These are phyloP conservation scores for Adansonia digitata DNA, from an alignment of 345 rosid species.

Conservation along the genomic window DNA sequence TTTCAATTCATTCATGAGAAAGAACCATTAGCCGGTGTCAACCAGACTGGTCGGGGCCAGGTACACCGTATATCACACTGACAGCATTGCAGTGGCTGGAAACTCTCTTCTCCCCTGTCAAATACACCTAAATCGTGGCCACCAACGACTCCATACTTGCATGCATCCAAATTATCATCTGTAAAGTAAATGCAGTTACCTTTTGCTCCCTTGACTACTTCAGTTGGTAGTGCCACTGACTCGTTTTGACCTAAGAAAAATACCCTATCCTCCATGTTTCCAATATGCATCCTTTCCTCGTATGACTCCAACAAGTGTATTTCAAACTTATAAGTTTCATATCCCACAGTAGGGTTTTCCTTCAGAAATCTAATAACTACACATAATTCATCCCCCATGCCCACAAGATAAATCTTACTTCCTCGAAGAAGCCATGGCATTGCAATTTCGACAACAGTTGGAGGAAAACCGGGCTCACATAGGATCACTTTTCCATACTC, in stretches of 20 bases:
- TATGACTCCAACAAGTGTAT: background rate
- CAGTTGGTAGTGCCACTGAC: background rate
- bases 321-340: background rate
- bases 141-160: background rate
- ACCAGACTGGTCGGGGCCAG: background rate
- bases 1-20: background rate
- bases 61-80: background rate
- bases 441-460: background rate
- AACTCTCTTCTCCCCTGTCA: background rate
- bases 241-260: background rate
- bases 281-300: background rate
- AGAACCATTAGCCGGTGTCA: background rate
- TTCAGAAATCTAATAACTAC: background rate
- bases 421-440: background rate
- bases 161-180: background rate
- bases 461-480: background rate
- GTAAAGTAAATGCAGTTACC: constrained; percentile 1
- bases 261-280: background rate
- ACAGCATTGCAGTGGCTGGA: background rate
- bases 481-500: background rate
- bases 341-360: background rate
- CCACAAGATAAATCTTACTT: background rate
- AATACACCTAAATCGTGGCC: constrained; percentile 3
- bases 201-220: background rate
- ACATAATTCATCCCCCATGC: background rate